phyloP scores from a whole-genome alignment of 257 asterid genomes.

The Leonotis leonurus region DNA sequence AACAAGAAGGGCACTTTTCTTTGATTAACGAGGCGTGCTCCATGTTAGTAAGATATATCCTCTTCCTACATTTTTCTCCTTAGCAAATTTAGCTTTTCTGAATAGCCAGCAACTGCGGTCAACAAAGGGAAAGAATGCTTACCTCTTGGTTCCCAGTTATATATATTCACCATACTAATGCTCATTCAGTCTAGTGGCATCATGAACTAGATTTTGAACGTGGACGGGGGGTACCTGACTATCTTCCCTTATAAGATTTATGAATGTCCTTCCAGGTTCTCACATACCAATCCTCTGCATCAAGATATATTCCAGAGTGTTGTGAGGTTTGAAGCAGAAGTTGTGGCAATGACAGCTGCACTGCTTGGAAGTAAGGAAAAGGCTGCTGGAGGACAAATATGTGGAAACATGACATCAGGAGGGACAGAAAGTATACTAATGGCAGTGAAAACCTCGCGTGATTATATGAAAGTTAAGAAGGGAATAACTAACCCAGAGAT shows the following conservation, averaged over 20 bases:
- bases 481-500: conserved; percentile 90
- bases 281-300: conserved; percentile 97
- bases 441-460: conserved; percentile 91
- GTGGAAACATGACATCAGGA: conserved; percentile 99
- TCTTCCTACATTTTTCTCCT: background rate
- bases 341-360: conserved; percentile 91
- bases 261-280: conserved; percentile 58
- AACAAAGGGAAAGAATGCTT: background rate
- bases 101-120: background rate
- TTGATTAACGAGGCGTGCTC: conserved; percentile 94
- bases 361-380: conserved; percentile 87
- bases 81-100: background rate
- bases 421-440: conserved; percentile 95
- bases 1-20: conserved; percentile 88
- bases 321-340: conserved; percentile 88
- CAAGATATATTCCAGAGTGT: conserved; percentile 88
- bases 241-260: background rate
- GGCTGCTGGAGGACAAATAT: conserved; percentile 71
- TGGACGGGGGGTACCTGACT: background rate
- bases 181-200: background rate
- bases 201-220: background rate
- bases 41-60: conserved; percentile 55
- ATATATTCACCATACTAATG: background rate
- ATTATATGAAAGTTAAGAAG: conserved; percentile 76
- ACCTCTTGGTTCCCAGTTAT: background rate